Base-by-base conservation (phyloP, 306 rosid genomes). In the Pyrus bretschneideri region DNA sequence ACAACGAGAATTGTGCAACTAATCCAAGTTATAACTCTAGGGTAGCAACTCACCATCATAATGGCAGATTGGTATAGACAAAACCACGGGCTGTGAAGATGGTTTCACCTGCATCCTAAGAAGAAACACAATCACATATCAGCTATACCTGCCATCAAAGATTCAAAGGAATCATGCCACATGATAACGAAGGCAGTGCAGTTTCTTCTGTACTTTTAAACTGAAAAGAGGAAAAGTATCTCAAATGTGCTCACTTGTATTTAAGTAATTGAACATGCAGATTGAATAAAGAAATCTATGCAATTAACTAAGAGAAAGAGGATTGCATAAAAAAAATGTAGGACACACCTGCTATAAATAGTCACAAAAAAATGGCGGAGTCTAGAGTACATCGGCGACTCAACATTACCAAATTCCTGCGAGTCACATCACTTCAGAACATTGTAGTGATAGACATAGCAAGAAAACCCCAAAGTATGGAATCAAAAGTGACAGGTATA, bases 391-490 rank as follows among this genome's bases (percentile, higher is more conserved):
- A 90, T 87, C 12, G 98, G 97, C 9, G 96, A 83, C 85, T 94
- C 97, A 45, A 94, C 84, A 78, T 91, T 40, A 45, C 97, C 95
- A 49, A 94, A 94, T 81, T 94, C 98, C 98, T 94, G 90, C 75
- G 75, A n/a, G 74, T 64, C 46, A 82, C 54, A 79, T 35, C 35
- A 27, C 25, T 45, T 46, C 31, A 70, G 75, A 54, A 25, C 21
- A 49, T 13, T 13, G 54, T 14, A 14, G 54, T 49, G 54, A 49
- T 49, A 57, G 2, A 21, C 54, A 55, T 22, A 29, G 63, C 60
- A 83, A 15, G 60, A 54, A 71, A 27, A 52, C 51, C 22, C 49
- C 65, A 59, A 45, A 49, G 9, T 49, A 49, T 5, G 55, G 21
- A 49, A 49, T 49, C 17, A 49, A 15, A 14, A 49, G 55, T 46